phyloP scores from a whole-genome alignment of 2,329 filamentous ascomycete species.

The Epichloe uncinata region DNA sequence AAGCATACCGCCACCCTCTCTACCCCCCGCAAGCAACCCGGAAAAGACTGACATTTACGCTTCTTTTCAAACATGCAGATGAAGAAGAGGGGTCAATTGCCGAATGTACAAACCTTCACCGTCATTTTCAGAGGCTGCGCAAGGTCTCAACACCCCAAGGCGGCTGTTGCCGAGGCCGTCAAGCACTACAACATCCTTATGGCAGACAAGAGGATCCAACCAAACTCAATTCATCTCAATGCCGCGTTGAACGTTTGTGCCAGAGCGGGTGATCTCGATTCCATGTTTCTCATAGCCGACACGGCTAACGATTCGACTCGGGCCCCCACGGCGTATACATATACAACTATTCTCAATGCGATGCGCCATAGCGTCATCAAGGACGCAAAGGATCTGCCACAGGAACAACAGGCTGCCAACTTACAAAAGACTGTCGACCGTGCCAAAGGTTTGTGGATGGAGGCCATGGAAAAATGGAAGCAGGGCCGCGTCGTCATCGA shows the following conservation, averaged over 20 bases:
- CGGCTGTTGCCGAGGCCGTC: slow-evolving; percentile 55
- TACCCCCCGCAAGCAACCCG: neutral
- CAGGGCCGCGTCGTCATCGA: slow-evolving; percentile 59
- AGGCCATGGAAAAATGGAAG: slow-evolving; percentile 65
- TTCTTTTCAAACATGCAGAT: slow-evolving; percentile 42
- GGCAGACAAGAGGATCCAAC: slow-evolving; percentile 47
- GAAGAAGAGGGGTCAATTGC: slow-evolving; percentile 80
- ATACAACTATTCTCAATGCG: slow-evolving; percentile 70
- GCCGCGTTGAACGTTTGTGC: slow-evolving; percentile 75
- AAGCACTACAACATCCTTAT: slow-evolving; percentile 67
- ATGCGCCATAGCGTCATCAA: slow-evolving; percentile 34
- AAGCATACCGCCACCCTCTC: slow-evolving; percentile 11
- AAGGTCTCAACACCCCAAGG: slow-evolving; percentile 39
- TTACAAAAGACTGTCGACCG: slow-evolving; percentile 42
- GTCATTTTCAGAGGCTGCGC: slow-evolving; percentile 68
- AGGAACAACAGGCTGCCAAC: slow-evolving; percentile 20
- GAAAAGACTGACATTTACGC: neutral
- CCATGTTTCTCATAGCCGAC: slow-evolving; percentile 64
- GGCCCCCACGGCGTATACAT: slow-evolving; percentile 55
- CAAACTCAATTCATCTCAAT: slow-evolving; percentile 75
- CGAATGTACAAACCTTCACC: slow-evolving; percentile 74
- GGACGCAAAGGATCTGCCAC: slow-evolving; percentile 13
- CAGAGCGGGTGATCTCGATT: slow-evolving; percentile 60
- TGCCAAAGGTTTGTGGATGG: slow-evolving; percentile 66
- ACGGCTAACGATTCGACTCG: slow-evolving; percentile 52